These are phyloP conservation scores for Naganishia randhawae DNA, from an alignment of 768 basidiomycete genomes.

Conservation along the genomic window DNA sequence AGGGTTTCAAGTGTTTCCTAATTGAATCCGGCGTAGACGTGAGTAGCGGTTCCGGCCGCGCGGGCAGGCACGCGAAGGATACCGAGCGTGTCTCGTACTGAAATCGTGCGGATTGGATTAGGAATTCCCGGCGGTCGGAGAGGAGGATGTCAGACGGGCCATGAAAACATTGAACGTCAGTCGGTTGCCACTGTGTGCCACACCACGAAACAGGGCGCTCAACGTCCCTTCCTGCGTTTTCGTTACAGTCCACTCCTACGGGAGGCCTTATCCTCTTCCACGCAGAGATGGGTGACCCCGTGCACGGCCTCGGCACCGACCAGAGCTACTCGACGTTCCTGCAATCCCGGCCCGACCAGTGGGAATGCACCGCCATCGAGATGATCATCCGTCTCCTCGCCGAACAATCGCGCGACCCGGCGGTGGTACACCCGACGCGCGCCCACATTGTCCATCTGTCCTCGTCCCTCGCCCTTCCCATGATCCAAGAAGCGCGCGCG, in stretches of 20 bases:
- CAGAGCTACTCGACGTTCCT: conserved; percentile 77
- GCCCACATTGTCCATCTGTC: conserved; percentile 96
- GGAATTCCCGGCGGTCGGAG: conserved; percentile 89
- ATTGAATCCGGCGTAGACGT: conserved; percentile 95
- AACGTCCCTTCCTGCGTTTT: too few species aligned
- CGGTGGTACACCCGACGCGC: conserved; percentile 46
- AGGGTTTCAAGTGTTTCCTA: conserved; percentile 95
- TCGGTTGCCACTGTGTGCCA: too few species aligned
- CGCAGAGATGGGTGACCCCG: conserved; percentile 64
- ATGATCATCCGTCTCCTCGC: conserved; percentile 58
- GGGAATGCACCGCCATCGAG: conserved; percentile 77
- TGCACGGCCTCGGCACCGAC: conserved; percentile 45
- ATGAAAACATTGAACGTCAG: conserved; percentile 72
- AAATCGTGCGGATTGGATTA: too few species aligned
- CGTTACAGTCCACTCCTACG: conserved; percentile 57
- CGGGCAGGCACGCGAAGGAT: conserved; percentile 17
- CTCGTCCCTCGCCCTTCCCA: conserved; percentile 72
- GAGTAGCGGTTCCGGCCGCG: conserved; percentile 30
- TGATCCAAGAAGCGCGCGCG: conserved; percentile 65
- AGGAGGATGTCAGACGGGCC: conserved; percentile 63
- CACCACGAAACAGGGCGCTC: too few species aligned
- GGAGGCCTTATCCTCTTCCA: conserved; percentile 80
- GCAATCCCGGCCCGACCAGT: conserved; percentile 69
- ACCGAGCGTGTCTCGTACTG: too few species aligned
- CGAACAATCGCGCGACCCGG: conserved; percentile 7